Evolutionary conservation across 805 yeast genomes (phyloP).

Genomic region (Candida corydali): DNA sequence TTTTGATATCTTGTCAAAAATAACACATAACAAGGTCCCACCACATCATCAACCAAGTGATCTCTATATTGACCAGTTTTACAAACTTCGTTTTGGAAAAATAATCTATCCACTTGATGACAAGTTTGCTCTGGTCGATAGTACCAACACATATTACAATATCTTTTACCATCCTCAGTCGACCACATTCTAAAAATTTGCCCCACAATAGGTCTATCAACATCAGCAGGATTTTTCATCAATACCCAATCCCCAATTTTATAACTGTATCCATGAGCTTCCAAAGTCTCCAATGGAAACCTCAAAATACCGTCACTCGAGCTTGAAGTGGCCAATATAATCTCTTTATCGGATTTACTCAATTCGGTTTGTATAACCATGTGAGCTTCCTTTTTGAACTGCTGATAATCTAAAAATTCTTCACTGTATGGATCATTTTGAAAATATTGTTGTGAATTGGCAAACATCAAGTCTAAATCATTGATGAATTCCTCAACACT

Average conservation of each 20-base stretch:
- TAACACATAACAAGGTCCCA: constrained; percentile 92
- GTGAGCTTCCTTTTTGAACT: constrained; percentile 59
- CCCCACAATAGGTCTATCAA: constrained; percentile 85
- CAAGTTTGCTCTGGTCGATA: constrained; percentile 97
- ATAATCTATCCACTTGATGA: constrained; percentile 83
- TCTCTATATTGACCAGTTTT: constrained; percentile 96
- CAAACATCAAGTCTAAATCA: constrained; percentile 72
- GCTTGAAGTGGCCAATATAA: constrained; percentile 39
- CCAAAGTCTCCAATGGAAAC: constrained; percentile 75
- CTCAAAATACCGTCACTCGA: constrained; percentile 52
- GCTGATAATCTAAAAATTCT: constrained; percentile 56
- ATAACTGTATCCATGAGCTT: constrained; percentile 66
- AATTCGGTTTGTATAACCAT: constrained; percentile 62
- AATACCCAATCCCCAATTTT: constrained; percentile 95
- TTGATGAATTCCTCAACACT: constrained; percentile 70
- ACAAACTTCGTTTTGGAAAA: constrained; percentile 91
- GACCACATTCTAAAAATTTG: constrained; percentile 94
- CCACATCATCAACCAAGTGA: constrained; percentile 81
- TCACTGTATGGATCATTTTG: constrained; percentile 52
- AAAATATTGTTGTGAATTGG: constrained; percentile 62
- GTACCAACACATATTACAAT: constrained; percentile 97
- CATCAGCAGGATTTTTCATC: constrained; percentile 81
- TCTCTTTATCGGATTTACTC: constrained; percentile 77
- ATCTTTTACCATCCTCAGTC: constrained; percentile 74
- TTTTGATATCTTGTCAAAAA: constrained; percentile 92